phyloP scores from a whole-genome alignment of 1,284 basidiomycete genomes.

The Pseudozyma sp. region DNA sequence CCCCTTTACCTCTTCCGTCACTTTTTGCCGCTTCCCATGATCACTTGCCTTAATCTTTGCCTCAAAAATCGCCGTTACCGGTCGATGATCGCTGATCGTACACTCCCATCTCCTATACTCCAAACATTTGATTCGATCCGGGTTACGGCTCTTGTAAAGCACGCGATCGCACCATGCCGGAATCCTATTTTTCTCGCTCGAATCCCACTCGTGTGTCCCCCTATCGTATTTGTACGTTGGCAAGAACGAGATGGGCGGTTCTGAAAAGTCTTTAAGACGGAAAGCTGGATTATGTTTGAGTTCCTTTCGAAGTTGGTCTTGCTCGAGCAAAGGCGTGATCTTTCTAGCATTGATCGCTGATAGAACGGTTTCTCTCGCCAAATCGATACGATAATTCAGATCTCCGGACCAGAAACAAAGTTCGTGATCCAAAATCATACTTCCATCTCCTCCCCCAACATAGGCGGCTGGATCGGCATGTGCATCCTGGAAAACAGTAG shows the following conservation, averaged over 20 bases:
- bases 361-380: conserved; percentile 83
- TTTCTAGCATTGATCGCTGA: conserved; percentile 78
- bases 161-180: conserved; percentile 98
- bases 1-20: conserved; percentile 26
- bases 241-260: conserved; percentile 75
- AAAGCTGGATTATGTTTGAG: conserved; percentile 86
- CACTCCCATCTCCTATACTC: conserved; percentile 67
- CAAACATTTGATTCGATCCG: conserved; percentile 72
- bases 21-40: conserved; percentile 8
- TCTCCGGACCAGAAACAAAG: conserved; percentile 83
- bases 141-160: conserved; percentile 78
- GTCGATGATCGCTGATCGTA: conserved; percentile 68
- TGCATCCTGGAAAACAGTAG: conserved; percentile 35
- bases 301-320: conserved; percentile 92
- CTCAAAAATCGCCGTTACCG: conserved; percentile 60
- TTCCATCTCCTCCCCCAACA: conserved; percentile 89
- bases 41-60: conserved; percentile 43
- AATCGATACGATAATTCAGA: conserved; percentile 84
- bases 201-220: conserved; percentile 80
- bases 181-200: conserved; percentile 85
- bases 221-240: conserved; percentile 94
- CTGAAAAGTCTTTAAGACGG: conserved; percentile 83
- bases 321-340: conserved; percentile 75
- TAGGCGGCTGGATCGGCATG: conserved; percentile 73
- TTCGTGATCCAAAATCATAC: conserved; percentile 94